Evolutionary conservation across 345 rosid species (phyloP), one percentile per base, ranked within the genome.

Genomic region (Euphorbia pulcherrima): DNA sequence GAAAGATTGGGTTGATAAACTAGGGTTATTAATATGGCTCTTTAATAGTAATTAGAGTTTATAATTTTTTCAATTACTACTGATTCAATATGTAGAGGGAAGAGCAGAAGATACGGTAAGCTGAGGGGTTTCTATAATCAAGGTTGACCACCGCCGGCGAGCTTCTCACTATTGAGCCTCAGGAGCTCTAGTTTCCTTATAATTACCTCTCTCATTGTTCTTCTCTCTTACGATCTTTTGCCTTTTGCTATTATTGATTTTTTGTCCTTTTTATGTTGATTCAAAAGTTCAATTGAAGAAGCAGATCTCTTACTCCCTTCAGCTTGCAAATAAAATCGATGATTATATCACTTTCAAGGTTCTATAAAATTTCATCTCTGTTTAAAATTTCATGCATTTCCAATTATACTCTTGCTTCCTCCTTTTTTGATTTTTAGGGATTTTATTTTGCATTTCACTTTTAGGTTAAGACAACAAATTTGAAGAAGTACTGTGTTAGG

Each of bases 391-490:
- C 65, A 21, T 61, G 17, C 51, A 21, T 61, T 62, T 62, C 7
- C 39, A 29, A 10, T 55, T 24, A 55, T 53, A 6, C 4, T 57
- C 20, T 26, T 17, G 0, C 2, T 6, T 26, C 29, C 54, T 9
- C 3, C 18, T 10, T 44, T 44, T 2, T 50, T 48, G 6, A n/a
- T 21, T 39, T 16, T 41, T 62, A 3, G 35, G 30, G 53, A 60
- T 1, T 33, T 33, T 44, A 7, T 44, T 65, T 40, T 74, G 17
- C 20, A 47, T 33, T 23, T 55, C 57, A 62, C 55, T 67, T 71
- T 60, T 70, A 89, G 97, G 92, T 88, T 54, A 92, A 85, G 75
- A 89, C 98, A 12, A 92, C 98, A 58, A 92, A 90, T 81, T 96
- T 96, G 4, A 92, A 86, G 81, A 92, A 92, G 83, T 92, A 86